These are phyloP conservation scores for Diaporthe aspalathi DNA, from an alignment of 2,329 filamentous ascomycete genomes.

Conservation along the genomic window DNA sequence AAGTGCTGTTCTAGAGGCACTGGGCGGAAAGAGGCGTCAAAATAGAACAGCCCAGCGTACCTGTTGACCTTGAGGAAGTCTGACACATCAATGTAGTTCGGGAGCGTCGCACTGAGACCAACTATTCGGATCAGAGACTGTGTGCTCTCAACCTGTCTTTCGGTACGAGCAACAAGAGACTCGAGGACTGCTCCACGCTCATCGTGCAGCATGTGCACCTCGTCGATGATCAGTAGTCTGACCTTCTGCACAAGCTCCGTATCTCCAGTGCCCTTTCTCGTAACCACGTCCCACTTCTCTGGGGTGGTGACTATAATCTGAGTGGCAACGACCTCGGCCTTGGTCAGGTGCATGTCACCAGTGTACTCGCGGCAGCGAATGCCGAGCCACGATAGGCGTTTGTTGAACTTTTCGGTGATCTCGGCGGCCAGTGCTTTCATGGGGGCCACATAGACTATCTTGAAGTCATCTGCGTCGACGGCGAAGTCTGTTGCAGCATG, in stretches of 20 bases:
- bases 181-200: constrained; percentile 96
- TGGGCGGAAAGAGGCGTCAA: constrained; percentile 93
- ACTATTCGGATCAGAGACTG: constrained; percentile 97
- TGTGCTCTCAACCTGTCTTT: constrained; percentile 96
- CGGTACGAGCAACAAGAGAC: constrained; percentile 92
- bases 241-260: constrained; percentile 99
- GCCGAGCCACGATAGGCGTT: constrained; percentile 91
- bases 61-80: constrained; percentile 98
- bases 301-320: constrained; percentile 99
- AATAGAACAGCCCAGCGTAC: constrained; percentile 93
- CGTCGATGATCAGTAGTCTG: constrained; percentile 93
- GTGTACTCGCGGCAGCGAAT: constrained; percentile 94
- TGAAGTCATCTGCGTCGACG: constrained; percentile 89
- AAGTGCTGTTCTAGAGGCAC: constrained; percentile 98
- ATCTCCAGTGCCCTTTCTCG: constrained; percentile 94
- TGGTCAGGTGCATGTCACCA: constrained; percentile 98
- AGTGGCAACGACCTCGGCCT: constrained; percentile 93
- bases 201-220: constrained; percentile 99
- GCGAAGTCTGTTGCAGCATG: constrained; percentile 80
- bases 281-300: constrained; percentile 99
- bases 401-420: constrained; percentile 93
- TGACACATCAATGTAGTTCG: constrained; percentile 96
- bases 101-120: constrained; percentile 92
- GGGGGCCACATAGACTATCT: constrained; percentile 97
- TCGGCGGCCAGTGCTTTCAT: constrained; percentile 99